phyloP scores from a whole-genome alignment of 2,329 filamentous ascomycete genomes.

The Diaporthe sp. region DNA sequence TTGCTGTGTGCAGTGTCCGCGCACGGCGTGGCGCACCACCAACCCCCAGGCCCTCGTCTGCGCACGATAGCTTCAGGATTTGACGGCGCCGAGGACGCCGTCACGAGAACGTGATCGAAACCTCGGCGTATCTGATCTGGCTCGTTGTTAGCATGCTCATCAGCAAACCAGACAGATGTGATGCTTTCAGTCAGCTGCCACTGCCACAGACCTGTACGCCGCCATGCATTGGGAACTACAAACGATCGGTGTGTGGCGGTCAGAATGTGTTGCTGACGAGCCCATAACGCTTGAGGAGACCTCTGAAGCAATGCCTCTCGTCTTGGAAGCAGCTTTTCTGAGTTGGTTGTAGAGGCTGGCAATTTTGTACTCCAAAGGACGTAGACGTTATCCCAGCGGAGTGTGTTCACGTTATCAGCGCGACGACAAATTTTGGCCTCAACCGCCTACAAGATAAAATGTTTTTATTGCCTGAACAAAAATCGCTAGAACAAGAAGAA shows the following conservation, averaged over 20 bases:
- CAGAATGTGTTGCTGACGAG: background rate
- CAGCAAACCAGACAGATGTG: background rate
- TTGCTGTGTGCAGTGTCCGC: background rate
- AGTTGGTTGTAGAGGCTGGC: background rate
- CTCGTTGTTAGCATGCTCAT: background rate
- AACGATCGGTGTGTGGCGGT: background rate
- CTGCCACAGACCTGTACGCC: background rate
- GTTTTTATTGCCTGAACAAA: constrained; percentile 8
- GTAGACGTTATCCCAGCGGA: background rate
- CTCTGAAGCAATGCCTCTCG: background rate
- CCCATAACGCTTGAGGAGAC: background rate
- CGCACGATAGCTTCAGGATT: background rate
- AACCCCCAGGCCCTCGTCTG: no score
- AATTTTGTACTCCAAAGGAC: background rate
- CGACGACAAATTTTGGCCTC: background rate
- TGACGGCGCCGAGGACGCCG: background rate
- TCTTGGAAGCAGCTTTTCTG: background rate
- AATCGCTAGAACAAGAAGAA: constrained; percentile 15
- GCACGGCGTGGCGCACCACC: background rate
- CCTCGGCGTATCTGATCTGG: background rate
- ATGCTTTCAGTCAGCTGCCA: background rate
- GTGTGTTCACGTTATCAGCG: background rate
- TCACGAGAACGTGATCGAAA: background rate
- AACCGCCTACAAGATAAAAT: constrained; percentile 11
- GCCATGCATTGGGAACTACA: background rate